phyloP scores from a whole-genome alignment of 805 yeast genomes.

The Candida arabinofermentans region DNA sequence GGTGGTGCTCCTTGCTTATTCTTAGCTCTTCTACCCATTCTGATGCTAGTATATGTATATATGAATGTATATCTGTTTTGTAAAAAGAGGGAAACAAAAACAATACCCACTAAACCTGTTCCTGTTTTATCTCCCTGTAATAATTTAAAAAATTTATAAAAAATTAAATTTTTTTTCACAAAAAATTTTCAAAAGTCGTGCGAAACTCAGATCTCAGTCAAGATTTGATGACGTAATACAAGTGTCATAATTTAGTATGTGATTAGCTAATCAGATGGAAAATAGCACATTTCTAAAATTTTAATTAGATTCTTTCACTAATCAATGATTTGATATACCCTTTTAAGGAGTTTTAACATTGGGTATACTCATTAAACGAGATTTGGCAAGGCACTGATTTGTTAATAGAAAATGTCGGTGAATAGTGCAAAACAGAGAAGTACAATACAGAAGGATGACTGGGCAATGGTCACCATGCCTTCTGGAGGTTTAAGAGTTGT shows the following conservation, averaged over 20 bases:
- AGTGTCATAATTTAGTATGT: not conserved
- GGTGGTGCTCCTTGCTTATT: constrained; percentile 95
- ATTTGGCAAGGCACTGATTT: not conserved
- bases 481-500: constrained; percentile 74
- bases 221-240: not conserved
- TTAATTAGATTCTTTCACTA: not conserved
- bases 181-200: constrained; percentile 2
- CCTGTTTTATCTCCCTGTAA: no score
- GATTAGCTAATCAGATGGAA: not conserved
- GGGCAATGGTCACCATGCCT: constrained; percentile 71
- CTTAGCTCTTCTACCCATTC: constrained; percentile 90
- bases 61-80: not conserved
- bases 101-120: no score
- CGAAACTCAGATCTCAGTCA: not conserved
- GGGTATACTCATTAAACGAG: not conserved
- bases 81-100: no score
- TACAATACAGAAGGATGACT: constrained; percentile 43
- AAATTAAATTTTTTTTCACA: not conserved
- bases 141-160: not conserved
- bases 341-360: no score
- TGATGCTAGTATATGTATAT: no score
- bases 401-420: not conserved
- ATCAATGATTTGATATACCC: not conserved
- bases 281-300: not conserved
- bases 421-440: constrained; percentile 16